These are phyloP conservation scores for Leptosphaerulina australis DNA, from an alignment of 2,329 filamentous ascomycete species.

Conservation along the genomic window DNA sequence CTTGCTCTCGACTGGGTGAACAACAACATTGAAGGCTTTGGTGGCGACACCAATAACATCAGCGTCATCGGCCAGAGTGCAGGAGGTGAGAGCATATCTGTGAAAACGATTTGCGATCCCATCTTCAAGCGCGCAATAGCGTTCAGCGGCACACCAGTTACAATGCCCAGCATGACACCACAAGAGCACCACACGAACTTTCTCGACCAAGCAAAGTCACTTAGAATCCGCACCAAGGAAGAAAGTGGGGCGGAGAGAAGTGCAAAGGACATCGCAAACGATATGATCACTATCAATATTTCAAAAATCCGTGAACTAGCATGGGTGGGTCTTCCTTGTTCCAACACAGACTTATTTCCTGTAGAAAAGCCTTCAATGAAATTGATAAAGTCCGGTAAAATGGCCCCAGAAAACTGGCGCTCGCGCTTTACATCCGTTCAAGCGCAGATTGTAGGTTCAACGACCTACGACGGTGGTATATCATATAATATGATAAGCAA, in stretches of 20 bases:
- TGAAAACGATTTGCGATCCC: conserved; percentile 17
- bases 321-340: conserved; percentile 24
- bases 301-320: conserved; percentile 18
- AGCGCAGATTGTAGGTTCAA: conserved; percentile 22
- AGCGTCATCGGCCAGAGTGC: conserved; percentile 54
- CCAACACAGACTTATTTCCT: conserved; percentile 16
- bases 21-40: conserved; percentile 44
- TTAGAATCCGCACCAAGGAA: conserved; percentile 7
- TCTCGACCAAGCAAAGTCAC: conserved; percentile 8
- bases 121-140: conserved; percentile 25
- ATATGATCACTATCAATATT: conserved; percentile 13
- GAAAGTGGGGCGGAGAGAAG: background rate
- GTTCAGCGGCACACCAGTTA: conserved; percentile 22
- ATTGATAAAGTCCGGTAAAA: background rate
- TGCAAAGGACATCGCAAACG: conserved; percentile 4
- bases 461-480: conserved; percentile 26
- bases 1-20: conserved; percentile 47
- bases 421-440: conserved; percentile 11
- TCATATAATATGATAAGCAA: conserved; percentile 26
- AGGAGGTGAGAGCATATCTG: conserved; percentile 44
- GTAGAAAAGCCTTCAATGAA: conserved; percentile 18
- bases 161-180: conserved; percentile 23
- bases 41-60: conserved; percentile 44
- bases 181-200: conserved; percentile 22
- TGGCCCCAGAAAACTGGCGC: conserved; percentile 8